phyloP scores from a whole-genome alignment of 1,284 basidiomycete genomes.

The Agroathelia rolfsii region DNA sequence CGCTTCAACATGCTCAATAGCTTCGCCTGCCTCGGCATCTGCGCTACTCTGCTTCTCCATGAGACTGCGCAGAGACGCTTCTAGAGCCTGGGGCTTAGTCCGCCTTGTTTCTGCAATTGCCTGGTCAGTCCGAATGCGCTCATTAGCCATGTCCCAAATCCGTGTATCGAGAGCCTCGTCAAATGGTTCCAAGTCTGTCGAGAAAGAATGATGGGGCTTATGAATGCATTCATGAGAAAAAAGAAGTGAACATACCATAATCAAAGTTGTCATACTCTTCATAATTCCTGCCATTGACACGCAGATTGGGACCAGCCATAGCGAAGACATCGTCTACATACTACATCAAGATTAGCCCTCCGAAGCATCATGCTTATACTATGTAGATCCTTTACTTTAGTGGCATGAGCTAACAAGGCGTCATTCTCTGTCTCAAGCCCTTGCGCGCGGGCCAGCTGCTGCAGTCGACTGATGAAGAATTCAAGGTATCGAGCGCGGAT shows the following conservation, averaged over 20 bases:
- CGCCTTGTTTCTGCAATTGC: constrained; percentile 54
- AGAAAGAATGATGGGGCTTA: constrained; percentile 4
- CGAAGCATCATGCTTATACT: constrained; percentile 6
- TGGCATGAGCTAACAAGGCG: constrained; percentile 34
- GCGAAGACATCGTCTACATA: constrained; percentile 53
- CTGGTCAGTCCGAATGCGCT: constrained; percentile 57
- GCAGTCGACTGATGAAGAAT: constrained; percentile 33
- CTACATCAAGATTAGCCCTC: constrained; percentile 23
- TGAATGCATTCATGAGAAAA: not conserved
- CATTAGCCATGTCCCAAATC: constrained; percentile 62
- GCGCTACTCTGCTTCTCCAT: constrained; percentile 32
- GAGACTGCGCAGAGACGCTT: constrained; percentile 35
- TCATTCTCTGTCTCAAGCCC: constrained; percentile 29
- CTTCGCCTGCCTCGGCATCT: constrained; percentile 23
- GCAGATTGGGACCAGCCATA: constrained; percentile 59
- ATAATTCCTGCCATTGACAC: constrained; percentile 71
- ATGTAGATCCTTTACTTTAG: constrained; percentile 29
- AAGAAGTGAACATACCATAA: constrained; percentile 30
- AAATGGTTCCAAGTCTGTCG: constrained; percentile 62
- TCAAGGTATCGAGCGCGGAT: constrained; percentile 40
- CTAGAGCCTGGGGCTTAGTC: constrained; percentile 42
- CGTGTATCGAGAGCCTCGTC: constrained; percentile 71
- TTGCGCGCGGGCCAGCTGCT: constrained; percentile 19
- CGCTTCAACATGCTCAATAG: constrained; percentile 14
- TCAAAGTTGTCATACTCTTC: constrained; percentile 52